Conservation (phyloP, 306 rosid species). For the Pterocarpus macrocarpus region DNA sequence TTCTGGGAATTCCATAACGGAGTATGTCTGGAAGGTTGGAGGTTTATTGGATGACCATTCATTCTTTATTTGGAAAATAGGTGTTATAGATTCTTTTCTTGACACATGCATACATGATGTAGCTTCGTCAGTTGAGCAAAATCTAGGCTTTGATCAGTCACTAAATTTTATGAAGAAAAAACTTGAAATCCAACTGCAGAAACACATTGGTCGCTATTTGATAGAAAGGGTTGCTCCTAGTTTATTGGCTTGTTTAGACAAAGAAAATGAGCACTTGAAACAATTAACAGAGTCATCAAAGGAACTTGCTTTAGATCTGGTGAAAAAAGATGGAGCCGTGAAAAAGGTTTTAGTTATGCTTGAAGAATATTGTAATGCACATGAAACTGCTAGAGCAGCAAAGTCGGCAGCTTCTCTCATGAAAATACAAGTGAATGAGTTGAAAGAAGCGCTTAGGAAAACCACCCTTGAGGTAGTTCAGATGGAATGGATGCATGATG, state of each 20-base stretch:
- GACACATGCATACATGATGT: slow-evolving; percentile 87
- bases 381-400: slow-evolving; percentile 96
- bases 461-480: slow-evolving; percentile 86
- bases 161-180: slow-evolving; percentile 80
- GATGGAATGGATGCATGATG: slow-evolving; percentile 93
- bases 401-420: slow-evolving; percentile 79
- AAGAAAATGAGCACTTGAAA: slow-evolving; percentile 75
- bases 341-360: slow-evolving; percentile 77
- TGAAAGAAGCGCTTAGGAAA: slow-evolving; percentile 80
- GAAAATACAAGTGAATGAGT: slow-evolving; percentile 79
- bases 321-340: slow-evolving; percentile 68
- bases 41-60: slow-evolving; percentile 69
- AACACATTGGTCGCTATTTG: slow-evolving; percentile 71
- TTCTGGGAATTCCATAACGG: slow-evolving; percentile 84
- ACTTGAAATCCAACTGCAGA: slow-evolving; percentile 88
- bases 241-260: slow-evolving; percentile 77
- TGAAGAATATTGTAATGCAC: slow-evolving; percentile 88
- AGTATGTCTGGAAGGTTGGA: slow-evolving; percentile 82
- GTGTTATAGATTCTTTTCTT: slow-evolving; percentile 84
- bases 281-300: slow-evolving; percentile 66
- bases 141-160: slow-evolving; percentile 88
- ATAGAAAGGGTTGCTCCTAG: slow-evolving; percentile 78
- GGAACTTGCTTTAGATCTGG: slow-evolving; percentile 64
- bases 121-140: slow-evolving; percentile 88
- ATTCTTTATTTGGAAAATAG: slow-evolving; percentile 90